phyloP scores from a whole-genome alignment of 306 rosid species.

The Prunus dulcis region DNA sequence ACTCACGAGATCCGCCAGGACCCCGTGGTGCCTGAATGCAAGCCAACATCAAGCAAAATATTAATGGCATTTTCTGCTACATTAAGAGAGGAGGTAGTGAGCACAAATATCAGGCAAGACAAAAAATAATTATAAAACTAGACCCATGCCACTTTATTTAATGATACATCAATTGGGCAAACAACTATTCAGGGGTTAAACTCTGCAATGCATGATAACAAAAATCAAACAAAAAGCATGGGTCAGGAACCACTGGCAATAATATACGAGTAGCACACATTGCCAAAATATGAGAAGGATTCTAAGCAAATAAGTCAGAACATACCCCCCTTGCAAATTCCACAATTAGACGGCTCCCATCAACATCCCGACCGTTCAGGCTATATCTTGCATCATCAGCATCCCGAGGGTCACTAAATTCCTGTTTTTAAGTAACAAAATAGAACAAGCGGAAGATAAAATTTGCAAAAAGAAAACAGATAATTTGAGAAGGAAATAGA shows the following conservation, averaged over 20 bases:
- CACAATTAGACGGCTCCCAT: constrained; percentile 47
- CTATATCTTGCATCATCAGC: constrained; percentile 53
- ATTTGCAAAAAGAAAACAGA: constrained; percentile 6
- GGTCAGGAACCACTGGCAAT: not conserved
- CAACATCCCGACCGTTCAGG: constrained; percentile 44
- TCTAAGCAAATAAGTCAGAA: not conserved
- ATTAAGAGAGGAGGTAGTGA: not conserved
- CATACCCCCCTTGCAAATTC: constrained; percentile 50
- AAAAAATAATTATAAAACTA: not conserved
- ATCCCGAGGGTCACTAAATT: constrained; percentile 42
- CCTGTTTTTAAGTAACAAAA: constrained; percentile 21
- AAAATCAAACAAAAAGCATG: not conserved
- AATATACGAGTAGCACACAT: not conserved
- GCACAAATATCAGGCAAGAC: not conserved
- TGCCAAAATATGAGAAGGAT: not conserved
- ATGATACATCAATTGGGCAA: not conserved
- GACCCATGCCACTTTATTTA: no score
- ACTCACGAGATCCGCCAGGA: constrained; percentile 49
- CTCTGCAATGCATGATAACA: not conserved
- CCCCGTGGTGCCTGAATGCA: constrained; percentile 43
- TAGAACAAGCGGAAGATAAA: not conserved
- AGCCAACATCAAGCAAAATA: not conserved
- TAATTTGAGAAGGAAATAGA: not conserved
- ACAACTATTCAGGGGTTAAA: not conserved
- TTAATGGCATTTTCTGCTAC: not conserved